phyloP scores from a whole-genome alignment of 1,284 basidiomycete genomes.

The Ceratobasidium sp. region DNA sequence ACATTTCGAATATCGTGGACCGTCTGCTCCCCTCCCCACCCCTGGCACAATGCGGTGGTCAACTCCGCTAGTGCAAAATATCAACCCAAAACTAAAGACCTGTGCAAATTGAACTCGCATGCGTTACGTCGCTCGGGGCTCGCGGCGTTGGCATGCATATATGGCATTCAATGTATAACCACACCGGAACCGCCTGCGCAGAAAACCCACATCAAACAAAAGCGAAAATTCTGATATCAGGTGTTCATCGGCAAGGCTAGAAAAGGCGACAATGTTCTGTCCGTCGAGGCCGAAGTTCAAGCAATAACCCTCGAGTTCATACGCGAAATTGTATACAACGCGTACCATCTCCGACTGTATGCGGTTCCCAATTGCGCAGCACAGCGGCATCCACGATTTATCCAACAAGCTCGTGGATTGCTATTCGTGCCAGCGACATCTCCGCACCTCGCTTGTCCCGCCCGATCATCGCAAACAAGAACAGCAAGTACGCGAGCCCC shows the following conservation, averaged over 20 bases:
- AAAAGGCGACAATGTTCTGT: not conserved
- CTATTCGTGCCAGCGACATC: not conserved
- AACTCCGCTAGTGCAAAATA: not conserved
- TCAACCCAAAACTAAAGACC: not conserved
- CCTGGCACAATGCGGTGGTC: too few species aligned
- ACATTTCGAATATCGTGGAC: too few species aligned
- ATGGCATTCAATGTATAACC: not conserved
- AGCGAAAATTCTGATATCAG: not conserved
- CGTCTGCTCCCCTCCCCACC: too few species aligned
- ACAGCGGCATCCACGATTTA: too few species aligned
- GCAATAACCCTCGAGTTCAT: not conserved
- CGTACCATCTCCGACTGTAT: too few species aligned
- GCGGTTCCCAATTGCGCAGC: too few species aligned
- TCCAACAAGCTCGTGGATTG: too few species aligned
- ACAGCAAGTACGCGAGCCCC: not conserved
- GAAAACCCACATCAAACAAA: not conserved
- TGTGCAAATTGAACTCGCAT: not conserved
- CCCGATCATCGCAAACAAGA: not conserved
- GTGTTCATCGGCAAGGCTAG: not conserved
- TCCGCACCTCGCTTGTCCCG: not conserved
- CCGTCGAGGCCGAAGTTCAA: constrained; percentile 8
- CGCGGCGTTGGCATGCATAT: not conserved
- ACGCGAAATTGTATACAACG: not conserved
- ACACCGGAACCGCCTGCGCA: not conserved
- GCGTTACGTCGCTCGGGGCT: not conserved